These are phyloP conservation scores for Fraxinus paxiana DNA, from an alignment of 305 asterid species.

Conservation along the genomic window DNA sequence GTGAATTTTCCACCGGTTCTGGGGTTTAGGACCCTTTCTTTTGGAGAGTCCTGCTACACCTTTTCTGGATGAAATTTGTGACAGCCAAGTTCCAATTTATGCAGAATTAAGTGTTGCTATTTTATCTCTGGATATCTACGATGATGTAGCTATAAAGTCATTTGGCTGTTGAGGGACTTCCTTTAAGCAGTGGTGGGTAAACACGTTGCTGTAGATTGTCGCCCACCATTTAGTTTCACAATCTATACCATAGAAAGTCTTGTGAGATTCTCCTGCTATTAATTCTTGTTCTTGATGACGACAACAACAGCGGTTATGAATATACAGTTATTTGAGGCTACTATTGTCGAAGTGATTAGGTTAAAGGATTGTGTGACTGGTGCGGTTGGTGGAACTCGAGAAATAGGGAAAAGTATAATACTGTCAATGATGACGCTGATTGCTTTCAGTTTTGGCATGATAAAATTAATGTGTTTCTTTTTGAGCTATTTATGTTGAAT, in stretches of 20 bases:
- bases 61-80: neutral
- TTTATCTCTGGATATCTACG: neutral
- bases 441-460: neutral
- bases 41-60: neutral
- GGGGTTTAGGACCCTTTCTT: neutral
- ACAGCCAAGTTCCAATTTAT: neutral
- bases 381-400: neutral
- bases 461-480: neutral
- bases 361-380: neutral
- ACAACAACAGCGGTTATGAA: neutral
- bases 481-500: neutral
- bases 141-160: neutral
- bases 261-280: neutral
- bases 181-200: neutral
- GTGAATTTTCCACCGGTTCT: neutral
- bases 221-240: neutral
- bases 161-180: neutral
- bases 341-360: neutral
- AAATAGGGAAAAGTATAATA: neutral
- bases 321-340: neutral
- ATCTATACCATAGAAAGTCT: neutral
- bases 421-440: neutral
- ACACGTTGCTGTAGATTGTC: neutral
- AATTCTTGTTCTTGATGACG: neutral
- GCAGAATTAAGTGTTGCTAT: neutral